Conservation (phyloP, 2,329 filamentous ascomycete species). For the Aureobasidium sp. region DNA sequence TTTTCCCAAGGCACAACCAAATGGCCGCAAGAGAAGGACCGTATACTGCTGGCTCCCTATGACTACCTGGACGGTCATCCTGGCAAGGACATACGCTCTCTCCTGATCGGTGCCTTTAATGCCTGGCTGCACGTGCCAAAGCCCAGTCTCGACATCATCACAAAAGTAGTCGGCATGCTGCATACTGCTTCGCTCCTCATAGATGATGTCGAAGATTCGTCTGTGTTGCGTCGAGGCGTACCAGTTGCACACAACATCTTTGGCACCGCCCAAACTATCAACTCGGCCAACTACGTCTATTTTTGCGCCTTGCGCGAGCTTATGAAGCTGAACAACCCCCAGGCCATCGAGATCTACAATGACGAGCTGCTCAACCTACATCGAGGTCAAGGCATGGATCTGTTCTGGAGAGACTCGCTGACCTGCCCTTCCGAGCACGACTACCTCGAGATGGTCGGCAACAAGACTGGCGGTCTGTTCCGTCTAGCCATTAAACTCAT, state of each 20-base stretch:
- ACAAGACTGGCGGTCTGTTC: constrained; percentile 86
- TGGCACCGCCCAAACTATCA: constrained; percentile 81
- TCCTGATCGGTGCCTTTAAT: constrained; percentile 76
- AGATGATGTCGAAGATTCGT: constrained; percentile 83
- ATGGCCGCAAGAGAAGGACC: constrained; percentile 71
- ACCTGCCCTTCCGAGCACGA: constrained; percentile 81
- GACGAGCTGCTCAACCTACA: constrained; percentile 82
- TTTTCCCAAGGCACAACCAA: constrained; percentile 34
- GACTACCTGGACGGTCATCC: constrained; percentile 73
- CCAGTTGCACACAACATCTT: constrained; percentile 82
- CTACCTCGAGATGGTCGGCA: constrained; percentile 89
- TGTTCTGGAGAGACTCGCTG: constrained; percentile 81
- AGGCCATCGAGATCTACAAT: constrained; percentile 63
- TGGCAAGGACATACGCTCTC: constrained; percentile 76
- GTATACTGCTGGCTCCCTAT: constrained; percentile 68
- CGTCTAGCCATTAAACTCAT: constrained; percentile 79
- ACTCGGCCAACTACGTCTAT: constrained; percentile 84
- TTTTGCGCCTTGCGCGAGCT: constrained; percentile 72
- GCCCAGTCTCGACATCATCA: constrained; percentile 65
- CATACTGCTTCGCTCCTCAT: constrained; percentile 78
- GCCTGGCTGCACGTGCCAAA: constrained; percentile 68
- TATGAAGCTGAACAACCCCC: constrained; percentile 60
- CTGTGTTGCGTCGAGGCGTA: constrained; percentile 65
- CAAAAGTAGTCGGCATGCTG: constrained; percentile 73
- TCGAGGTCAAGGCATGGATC: constrained; percentile 81